Conservation (phyloP, 139 green algal genomes). For the Eudorina sp. region DNA sequence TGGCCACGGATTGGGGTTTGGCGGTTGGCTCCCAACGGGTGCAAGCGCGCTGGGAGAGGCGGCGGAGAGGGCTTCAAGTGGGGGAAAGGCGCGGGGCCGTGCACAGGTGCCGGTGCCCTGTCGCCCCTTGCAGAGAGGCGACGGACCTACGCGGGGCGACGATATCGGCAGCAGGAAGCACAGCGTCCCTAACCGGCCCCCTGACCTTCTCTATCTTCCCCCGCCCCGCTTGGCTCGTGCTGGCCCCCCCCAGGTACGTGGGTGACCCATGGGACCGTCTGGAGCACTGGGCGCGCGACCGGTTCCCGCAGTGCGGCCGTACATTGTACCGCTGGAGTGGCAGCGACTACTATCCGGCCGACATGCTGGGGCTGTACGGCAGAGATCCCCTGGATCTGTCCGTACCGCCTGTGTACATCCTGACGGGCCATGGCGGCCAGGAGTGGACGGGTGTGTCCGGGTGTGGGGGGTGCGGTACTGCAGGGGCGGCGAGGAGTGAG, state of each 20-base stretch:
- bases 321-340: slow-evolving; percentile 22
- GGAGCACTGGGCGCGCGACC: slow-evolving; percentile 27
- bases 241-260: not conserved
- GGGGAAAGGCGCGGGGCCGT: no score
- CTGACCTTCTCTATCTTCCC: not conserved
- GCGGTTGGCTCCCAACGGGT: not conserved
- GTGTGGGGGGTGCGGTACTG: not conserved
- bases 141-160: no score
- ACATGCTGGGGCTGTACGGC: slow-evolving; percentile 51
- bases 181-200: no score
- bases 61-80: not conserved
- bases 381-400: slow-evolving; percentile 41
- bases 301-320: not conserved
- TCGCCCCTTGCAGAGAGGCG: no score
- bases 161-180: no score
- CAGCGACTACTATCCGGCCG: slow-evolving; percentile 24
- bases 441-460: slow-evolving; percentile 34
- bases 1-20: not conserved
- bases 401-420: slow-evolving; percentile 8
- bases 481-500: no score
- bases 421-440: slow-evolving; percentile 41
- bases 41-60: not conserved
- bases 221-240: not conserved
- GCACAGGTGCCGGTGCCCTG: no score
- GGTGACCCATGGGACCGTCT: slow-evolving; percentile 13